Base-by-base conservation (phyloP, 805 yeast genomes). In the Scheffersomyces ergatensis region DNA sequence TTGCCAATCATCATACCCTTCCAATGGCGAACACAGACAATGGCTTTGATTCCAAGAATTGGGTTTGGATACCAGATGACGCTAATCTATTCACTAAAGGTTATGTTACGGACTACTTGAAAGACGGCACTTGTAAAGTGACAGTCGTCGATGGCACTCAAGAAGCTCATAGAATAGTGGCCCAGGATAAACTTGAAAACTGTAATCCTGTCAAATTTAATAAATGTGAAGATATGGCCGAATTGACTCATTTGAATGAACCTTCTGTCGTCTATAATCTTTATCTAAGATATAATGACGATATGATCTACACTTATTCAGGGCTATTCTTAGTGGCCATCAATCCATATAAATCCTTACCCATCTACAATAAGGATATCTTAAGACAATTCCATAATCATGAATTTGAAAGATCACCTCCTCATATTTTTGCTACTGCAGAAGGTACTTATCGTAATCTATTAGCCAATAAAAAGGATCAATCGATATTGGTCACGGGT, bases 401-500 rank as follows among this genome's bases (percentile, higher is more conserved):
- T 29, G 60, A 62, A 18, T 57, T 55, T 31, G 62, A 62, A 19
- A 57, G 56, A 34, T 62, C 67, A 18, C 78, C 78, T 34, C 99
- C 99, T 1, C 99, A 93, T 60, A 89, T 93, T 30, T 93, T 82
- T 63, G 95, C 95, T 1, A 82, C 86, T 23, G 85, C 58, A 0
- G 96, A 93, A 54, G 80, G 80, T 35, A 95, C 98, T 1, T 87
- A 82, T 51, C 78, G 88, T 47, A 85, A 83, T 53, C 67, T 93
- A 58, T 66, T 88, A 11, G 70, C 75, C 11, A 82, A 85, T 48
- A 73, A 69, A 37, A 81, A 80, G 53, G 85, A 90, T 60, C 99
- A 93, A 66, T 83, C 95, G 11, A 89, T 93, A 40, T 70, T 93
- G 37, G 97, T 93, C n/a, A 93, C 99, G 0, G 99, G 99, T 48